These are phyloP conservation scores for Alternaria novae-zelandiae DNA, from an alignment of 2,329 filamentous ascomycete genomes.

Conservation along the genomic window DNA sequence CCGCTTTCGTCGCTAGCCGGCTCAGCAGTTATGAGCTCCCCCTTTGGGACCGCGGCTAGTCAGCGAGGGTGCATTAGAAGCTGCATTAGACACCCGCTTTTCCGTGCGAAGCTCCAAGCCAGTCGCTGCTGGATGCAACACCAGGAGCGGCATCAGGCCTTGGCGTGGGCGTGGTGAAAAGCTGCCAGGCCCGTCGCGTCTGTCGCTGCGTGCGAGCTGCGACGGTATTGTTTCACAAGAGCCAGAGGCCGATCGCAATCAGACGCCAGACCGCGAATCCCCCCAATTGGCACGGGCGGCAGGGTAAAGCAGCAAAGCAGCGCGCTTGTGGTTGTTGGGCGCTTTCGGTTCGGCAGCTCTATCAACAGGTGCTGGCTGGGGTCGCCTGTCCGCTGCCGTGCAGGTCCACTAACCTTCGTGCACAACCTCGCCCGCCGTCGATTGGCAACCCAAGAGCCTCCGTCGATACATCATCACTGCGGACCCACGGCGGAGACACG, in stretches of 20 bases:
- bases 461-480: slow-evolving; percentile 28
- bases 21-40: slow-evolving; percentile 8
- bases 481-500: slow-evolving; percentile 21
- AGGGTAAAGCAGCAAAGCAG: background rate
- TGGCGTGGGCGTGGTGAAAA: slow-evolving; percentile 7
- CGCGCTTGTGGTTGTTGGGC: slow-evolving; percentile 9
- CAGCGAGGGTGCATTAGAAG: slow-evolving; percentile 11
- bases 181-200: background rate
- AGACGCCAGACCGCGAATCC: background rate
- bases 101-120: slow-evolving; percentile 19
- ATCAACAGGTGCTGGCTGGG: slow-evolving; percentile 10
- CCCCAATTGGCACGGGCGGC: background rate
- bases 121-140: slow-evolving; percentile 16
- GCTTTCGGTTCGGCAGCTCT: slow-evolving; percentile 7
- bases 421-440: slow-evolving; percentile 15
- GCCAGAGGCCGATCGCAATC: background rate
- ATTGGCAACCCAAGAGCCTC: slow-evolving; percentile 1
- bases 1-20: slow-evolving; percentile 15
- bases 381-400: slow-evolving; percentile 18
- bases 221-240: slow-evolving; percentile 1
- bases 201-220: background rate
- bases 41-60: slow-evolving; percentile 20
- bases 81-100: slow-evolving; percentile 20
- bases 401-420: slow-evolving; percentile 26
- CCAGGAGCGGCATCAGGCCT: background rate